These are phyloP conservation scores for Mimosa bimucronata DNA, from an alignment of 306 rosid genomes.

Conservation along the genomic window DNA sequence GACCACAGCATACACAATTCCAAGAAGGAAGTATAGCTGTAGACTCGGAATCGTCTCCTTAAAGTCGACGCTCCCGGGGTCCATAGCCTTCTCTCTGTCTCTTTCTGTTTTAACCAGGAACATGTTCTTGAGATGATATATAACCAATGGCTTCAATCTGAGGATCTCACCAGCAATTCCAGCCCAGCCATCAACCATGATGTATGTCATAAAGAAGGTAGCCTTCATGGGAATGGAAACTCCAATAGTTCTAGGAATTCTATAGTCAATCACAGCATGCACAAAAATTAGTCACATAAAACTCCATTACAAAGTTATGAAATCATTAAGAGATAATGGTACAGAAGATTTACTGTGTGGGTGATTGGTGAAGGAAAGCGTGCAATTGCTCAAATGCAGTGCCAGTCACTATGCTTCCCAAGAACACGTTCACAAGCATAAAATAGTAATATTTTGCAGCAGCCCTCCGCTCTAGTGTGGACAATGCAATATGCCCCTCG, in stretches of 20 bases:
- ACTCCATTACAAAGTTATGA: neutral
- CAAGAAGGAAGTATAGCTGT: slow-evolving; percentile 93
- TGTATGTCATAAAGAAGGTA: slow-evolving; percentile 95
- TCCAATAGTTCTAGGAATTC: slow-evolving; percentile 97
- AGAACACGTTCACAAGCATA: slow-evolving; percentile 94
- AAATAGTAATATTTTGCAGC: slow-evolving; percentile 91
- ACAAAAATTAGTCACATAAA: slow-evolving; percentile 5
- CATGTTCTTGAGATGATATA: slow-evolving; percentile 90
- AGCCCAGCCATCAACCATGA: slow-evolving; percentile 99
- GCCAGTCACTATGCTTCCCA: slow-evolving; percentile 96
- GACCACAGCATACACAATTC: slow-evolving; percentile 90
- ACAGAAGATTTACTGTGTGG: slow-evolving; percentile 70
- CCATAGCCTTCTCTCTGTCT: slow-evolving; percentile 87
- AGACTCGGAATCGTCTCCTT: slow-evolving; percentile 90
- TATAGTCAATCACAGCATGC: slow-evolving; percentile 39
- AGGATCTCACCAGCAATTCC: slow-evolving; percentile 96
- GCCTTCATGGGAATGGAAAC: slow-evolving; percentile 97
- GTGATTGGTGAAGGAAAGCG: slow-evolving; percentile 90
- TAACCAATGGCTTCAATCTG: slow-evolving; percentile 87
- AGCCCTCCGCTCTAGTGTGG: slow-evolving; percentile 75
- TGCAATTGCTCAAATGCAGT: slow-evolving; percentile 93
- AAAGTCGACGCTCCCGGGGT: slow-evolving; percentile 89
- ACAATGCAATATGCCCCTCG: slow-evolving; percentile 87
- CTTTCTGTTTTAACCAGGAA: slow-evolving; percentile 94
- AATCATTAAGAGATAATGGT: no score